A percentile compares a stretch with the other conserved stretches of the same genome.
phyloP scores from a whole-genome alignment of 1,139 yeast species.

The Saccharomyces hybrid region DNA sequence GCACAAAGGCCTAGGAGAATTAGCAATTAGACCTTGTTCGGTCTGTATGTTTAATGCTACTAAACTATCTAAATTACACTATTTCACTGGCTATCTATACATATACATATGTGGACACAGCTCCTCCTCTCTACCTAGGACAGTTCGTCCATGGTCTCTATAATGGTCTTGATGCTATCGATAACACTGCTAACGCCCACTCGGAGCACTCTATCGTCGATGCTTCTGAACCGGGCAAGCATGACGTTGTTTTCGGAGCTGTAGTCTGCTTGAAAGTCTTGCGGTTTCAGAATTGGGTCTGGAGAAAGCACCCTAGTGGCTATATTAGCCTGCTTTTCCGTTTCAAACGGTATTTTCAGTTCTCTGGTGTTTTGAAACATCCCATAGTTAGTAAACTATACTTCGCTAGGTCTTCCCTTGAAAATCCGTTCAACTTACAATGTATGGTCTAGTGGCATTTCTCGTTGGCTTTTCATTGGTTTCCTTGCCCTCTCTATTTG shows the following conservation, averaged over 20 bases:
- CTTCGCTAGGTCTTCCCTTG: neutral
- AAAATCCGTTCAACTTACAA: conserved; percentile 7
- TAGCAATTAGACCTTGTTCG: neutral
- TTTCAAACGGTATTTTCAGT: conserved; percentile 56
- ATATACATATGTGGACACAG: no score
- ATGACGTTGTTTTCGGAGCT: conserved; percentile 31
- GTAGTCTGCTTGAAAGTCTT: conserved; percentile 46
- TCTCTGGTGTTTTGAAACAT: conserved; percentile 25
- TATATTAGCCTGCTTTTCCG: conserved; percentile 50
- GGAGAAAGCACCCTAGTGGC: conserved; percentile 57
- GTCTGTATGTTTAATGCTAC: neutral
- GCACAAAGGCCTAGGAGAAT: neutral
- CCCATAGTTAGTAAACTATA: neutral
- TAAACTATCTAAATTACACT: neutral
- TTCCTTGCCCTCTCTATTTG: neutral
- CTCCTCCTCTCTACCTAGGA: conserved; percentile 16
- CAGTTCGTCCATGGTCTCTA: conserved; percentile 65
- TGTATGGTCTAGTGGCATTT: conserved; percentile 10
- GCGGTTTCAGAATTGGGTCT: conserved; percentile 69
- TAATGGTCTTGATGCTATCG: conserved; percentile 58
- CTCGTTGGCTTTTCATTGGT: neutral
- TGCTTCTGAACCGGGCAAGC: conserved; percentile 43
- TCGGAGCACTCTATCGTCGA: conserved; percentile 56
- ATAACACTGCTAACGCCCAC: conserved; percentile 63
- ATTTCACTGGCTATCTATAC: neutral